Conservation (phyloP, 2,329 filamentous ascomycete species). For the Aspergillus novofumigatus region DNA sequence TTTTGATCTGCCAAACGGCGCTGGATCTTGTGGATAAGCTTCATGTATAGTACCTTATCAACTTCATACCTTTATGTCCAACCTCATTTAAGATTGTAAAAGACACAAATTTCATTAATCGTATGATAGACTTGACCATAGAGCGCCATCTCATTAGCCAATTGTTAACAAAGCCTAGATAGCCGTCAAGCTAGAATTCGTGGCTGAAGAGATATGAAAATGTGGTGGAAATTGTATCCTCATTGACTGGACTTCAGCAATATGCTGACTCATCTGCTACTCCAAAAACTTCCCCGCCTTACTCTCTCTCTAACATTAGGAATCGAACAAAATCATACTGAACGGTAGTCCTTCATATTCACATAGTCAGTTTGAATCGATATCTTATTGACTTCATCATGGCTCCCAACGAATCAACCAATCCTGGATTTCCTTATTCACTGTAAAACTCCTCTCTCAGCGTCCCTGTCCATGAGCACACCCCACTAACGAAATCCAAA, state of each 20-base stretch:
- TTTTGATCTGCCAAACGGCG: neutral
- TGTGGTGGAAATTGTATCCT: neutral
- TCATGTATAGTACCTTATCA: neutral
- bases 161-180: neutral
- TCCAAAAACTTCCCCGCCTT: neutral
- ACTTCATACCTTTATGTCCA: slow-evolving; percentile 1
- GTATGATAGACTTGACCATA: neutral
- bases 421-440: slow-evolving; percentile 36
- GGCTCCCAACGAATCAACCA: slow-evolving; percentile 16
- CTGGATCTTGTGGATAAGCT: slow-evolving; percentile 3
- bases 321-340: slow-evolving; percentile 2
- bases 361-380: neutral
- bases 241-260: neutral
- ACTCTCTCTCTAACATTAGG: neutral
- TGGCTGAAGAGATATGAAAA: neutral
- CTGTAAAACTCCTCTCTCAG: slow-evolving; percentile 25
- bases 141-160: neutral
- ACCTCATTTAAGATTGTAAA: neutral
- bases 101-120: neutral
- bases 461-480: slow-evolving; percentile 3
- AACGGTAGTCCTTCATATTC: slow-evolving; percentile 5
- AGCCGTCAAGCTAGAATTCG: neutral
- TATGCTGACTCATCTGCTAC: neutral
- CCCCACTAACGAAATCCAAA: slow-evolving; percentile 2
- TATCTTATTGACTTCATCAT: slow-evolving; percentile 7